Evolutionary conservation across 306 rosid species (phyloP).

Genomic region (Canavalia gladiata): DNA sequence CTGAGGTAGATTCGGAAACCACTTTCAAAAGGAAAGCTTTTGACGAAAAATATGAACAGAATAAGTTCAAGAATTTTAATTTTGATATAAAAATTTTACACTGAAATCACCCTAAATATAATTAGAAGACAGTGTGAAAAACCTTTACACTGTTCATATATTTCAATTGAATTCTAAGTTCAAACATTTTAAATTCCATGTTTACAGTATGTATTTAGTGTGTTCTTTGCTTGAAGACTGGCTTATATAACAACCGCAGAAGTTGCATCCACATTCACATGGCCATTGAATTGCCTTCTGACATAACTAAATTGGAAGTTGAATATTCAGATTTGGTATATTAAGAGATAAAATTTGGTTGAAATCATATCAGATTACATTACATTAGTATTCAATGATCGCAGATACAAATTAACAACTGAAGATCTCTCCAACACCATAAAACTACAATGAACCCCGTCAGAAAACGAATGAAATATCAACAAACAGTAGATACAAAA

Average conservation of each 20-base stretch:
- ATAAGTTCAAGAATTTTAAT: not conserved
- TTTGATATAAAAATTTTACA: too few species aligned
- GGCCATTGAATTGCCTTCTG: not conserved
- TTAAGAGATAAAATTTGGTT: slow-evolving; percentile 17
- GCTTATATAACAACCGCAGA: not conserved
- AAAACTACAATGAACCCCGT: slow-evolving; percentile 31
- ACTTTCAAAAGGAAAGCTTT: not conserved
- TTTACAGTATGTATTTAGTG: not conserved
- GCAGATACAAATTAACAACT: slow-evolving; percentile 40
- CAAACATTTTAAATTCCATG: not conserved
- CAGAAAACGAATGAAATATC: slow-evolving; percentile 28
- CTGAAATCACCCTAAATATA: too few species aligned
- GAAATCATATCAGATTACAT: slow-evolving; percentile 42
- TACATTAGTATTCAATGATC: slow-evolving; percentile 38
- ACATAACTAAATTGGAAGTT: slow-evolving; percentile 18
- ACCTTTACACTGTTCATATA: too few species aligned
- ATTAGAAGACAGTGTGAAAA: too few species aligned
- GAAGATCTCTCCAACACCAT: slow-evolving; percentile 38
- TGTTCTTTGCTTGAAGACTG: not conserved
- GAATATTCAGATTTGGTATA: slow-evolving; percentile 21
- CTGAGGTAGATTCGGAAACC: not conserved
- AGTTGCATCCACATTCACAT: not conserved
- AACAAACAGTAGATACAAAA: slow-evolving; percentile 39
- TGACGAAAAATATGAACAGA: not conserved
- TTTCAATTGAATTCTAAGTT: too few species aligned